These are phyloP conservation scores for Mercurialis annua DNA, from an alignment of 345 rosid genomes.

Conservation along the genomic window DNA sequence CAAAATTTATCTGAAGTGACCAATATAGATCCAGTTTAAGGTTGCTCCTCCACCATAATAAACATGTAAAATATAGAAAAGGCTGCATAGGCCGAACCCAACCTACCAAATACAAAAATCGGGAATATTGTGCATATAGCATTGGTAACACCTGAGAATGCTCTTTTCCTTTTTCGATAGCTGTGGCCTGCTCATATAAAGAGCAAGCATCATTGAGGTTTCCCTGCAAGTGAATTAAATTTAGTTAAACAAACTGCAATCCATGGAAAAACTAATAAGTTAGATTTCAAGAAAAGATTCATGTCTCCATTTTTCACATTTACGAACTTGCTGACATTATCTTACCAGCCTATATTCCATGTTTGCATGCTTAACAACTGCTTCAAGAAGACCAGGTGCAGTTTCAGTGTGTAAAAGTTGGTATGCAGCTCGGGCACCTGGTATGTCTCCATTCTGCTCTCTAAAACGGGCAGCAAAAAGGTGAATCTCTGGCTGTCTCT, in stretches of 20 bases:
- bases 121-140: slow-evolving; percentile 81
- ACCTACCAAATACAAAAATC: slow-evolving; percentile 75
- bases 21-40: not conserved
- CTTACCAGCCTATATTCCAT: slow-evolving; percentile 90
- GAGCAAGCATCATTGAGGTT: slow-evolving; percentile 72
- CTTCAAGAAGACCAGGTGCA: slow-evolving; percentile 94
- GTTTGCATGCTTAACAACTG: slow-evolving; percentile 88
- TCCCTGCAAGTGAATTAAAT: slow-evolving; percentile 48
- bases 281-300: not conserved
- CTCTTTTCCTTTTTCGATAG: slow-evolving; percentile 96
- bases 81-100: not conserved
- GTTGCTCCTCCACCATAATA: too few species aligned
- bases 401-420: slow-evolving; percentile 80
- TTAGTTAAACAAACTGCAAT: slow-evolving; percentile 18
- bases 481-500: slow-evolving; percentile 95
- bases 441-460: slow-evolving; percentile 77
- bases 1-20: not conserved
- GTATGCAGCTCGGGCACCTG: slow-evolving; percentile 88
- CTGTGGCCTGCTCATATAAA: slow-evolving; percentile 83
- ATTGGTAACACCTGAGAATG: slow-evolving; percentile 71
- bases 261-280: not conserved
- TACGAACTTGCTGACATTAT: slow-evolving; percentile 17
- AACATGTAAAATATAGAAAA: not conserved
- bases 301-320: not conserved
- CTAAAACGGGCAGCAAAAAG: slow-evolving; percentile 84